Percentiles rank a stretch among this genome's conserved stretches.
Evolutionary conservation across 305 asterid species (phyloP).

Genomic region (Andrographis paniculata): DNA sequence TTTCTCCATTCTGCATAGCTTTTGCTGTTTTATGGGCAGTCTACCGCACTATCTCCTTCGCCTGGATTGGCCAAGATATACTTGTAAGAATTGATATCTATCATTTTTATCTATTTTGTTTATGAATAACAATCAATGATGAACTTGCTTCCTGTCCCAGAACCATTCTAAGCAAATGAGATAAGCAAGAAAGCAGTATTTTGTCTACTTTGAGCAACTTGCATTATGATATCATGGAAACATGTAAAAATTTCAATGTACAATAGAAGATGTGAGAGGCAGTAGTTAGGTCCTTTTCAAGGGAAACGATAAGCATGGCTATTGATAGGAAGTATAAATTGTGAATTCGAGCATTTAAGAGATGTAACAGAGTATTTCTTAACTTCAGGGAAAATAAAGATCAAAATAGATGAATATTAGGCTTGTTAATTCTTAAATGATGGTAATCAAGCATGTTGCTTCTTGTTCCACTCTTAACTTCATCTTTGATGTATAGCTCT

Average conservation of each 20-base stretch:
- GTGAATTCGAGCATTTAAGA: too few relatives aligned
- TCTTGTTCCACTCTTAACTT: not conserved
- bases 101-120: not conserved
- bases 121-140: not conserved
- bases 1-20: conserved; percentile 82
- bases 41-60: conserved; percentile 55
- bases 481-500: not conserved
- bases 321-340: too few relatives aligned
- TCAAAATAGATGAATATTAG: not conserved
- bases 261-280: too few relatives aligned
- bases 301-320: too few relatives aligned
- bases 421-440: not conserved
- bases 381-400: not conserved
- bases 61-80: conserved; percentile 99
- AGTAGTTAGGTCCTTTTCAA: too few relatives aligned
- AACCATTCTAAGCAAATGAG: not conserved
- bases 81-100: conserved; percentile 45
- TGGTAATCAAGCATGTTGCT: not conserved
- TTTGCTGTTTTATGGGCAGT: conserved; percentile 95
- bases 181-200: not conserved
- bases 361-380: too few relatives aligned
- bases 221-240: too few relatives aligned
- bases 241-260: too few relatives aligned
- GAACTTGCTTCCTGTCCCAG: not conserved
- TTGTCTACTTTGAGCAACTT: too few relatives aligned